These are phyloP conservation scores for Cladophialophora bantiana DNA, from an alignment of 2,329 filamentous ascomycete species.

Conservation along the genomic window DNA sequence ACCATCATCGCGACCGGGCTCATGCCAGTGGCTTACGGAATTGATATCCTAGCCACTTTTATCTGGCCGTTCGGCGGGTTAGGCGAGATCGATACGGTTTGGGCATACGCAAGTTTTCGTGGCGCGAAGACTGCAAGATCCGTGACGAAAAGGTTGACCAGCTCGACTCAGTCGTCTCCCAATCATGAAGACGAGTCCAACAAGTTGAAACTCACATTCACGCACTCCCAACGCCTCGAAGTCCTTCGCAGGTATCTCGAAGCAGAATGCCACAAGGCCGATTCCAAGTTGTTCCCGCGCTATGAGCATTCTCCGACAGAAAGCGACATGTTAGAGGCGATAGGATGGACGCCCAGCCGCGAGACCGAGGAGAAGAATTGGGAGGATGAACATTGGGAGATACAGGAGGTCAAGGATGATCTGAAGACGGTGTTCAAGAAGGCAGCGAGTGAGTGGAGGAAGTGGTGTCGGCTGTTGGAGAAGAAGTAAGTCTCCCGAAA, in stretches of 20 bases:
- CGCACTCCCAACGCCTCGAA: constrained; percentile 46
- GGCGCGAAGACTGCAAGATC: constrained; percentile 51
- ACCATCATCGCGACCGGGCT: constrained; percentile 53
- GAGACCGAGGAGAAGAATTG: constrained; percentile 44
- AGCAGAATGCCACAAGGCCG: constrained; percentile 48
- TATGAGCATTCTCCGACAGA: constrained; percentile 47
- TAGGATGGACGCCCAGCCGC: constrained; percentile 51
- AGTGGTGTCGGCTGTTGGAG: constrained; percentile 49
- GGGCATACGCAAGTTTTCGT: constrained; percentile 45
- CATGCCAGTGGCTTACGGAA: constrained; percentile 45
- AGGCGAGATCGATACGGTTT: constrained; percentile 44
- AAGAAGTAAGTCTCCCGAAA: constrained; percentile 44
- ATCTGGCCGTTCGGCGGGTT: constrained; percentile 46
- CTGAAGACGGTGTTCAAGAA: constrained; percentile 50
- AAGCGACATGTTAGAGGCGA: constrained; percentile 50
- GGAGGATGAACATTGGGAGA: constrained; percentile 56
- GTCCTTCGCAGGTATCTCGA: constrained; percentile 50
- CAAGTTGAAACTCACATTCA: constrained; percentile 48
- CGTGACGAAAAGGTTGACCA: constrained; percentile 49
- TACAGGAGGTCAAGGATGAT: constrained; percentile 51
- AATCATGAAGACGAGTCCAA: constrained; percentile 44
- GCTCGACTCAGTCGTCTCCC: constrained; percentile 19
- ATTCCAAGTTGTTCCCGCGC: constrained; percentile 47
- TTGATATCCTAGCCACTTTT: constrained; percentile 38
- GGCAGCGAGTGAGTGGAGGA: constrained; percentile 51